A percentile compares a stretch with the other conserved stretches of the same genome.
phyloP scores from a whole-genome alignment of 1,284 basidiomycete genomes.

The Ustilago lituana region DNA sequence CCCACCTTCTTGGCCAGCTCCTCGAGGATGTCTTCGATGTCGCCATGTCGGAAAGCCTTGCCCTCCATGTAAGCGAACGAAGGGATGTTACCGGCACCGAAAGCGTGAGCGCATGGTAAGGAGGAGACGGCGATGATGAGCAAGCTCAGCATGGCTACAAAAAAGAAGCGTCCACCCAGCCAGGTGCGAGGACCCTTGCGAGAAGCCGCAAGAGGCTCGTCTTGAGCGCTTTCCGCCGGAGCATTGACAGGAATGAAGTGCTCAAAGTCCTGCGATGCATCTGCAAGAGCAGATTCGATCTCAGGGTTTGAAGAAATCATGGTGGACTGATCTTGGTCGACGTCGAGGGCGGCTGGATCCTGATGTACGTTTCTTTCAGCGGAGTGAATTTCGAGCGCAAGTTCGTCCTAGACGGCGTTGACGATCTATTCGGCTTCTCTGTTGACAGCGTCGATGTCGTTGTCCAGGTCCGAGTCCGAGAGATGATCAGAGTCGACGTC shows the following conservation, averaged over 20 bases:
- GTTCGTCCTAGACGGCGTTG: constrained; percentile 39
- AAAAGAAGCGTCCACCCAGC: constrained; percentile 36
- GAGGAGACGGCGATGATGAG: constrained; percentile 40
- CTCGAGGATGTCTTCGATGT: constrained; percentile 59
- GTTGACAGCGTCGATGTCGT: constrained; percentile 24
- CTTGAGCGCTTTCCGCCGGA: not conserved
- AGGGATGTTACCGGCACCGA: constrained; percentile 62
- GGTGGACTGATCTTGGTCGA: constrained; percentile 2
- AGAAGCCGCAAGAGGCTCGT: not conserved
- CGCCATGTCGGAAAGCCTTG: constrained; percentile 61
- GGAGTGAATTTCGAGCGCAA: constrained; percentile 17
- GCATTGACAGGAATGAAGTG: constrained; percentile 7
- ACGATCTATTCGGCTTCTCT: constrained; percentile 33
- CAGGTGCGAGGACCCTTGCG: constrained; percentile 28
- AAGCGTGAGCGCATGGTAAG: constrained; percentile 46
- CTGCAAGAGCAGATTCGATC: constrained; percentile 41
- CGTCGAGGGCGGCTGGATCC: not conserved
- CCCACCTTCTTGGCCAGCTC: constrained; percentile 58
- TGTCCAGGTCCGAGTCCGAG: constrained; percentile 16
- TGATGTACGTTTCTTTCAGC: not conserved
- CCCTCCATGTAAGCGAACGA: constrained; percentile 57
- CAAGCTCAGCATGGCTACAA: constrained; percentile 38
- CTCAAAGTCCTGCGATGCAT: constrained; percentile 27
- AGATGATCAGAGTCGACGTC: constrained; percentile 26
- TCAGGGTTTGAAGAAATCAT: constrained; percentile 21